Evolutionary conservation across 192 early-diverging fungal genomes (phyloP), one percentile per base, ranked within the genome.

Genomic region (Coemansia sp.): DNA sequence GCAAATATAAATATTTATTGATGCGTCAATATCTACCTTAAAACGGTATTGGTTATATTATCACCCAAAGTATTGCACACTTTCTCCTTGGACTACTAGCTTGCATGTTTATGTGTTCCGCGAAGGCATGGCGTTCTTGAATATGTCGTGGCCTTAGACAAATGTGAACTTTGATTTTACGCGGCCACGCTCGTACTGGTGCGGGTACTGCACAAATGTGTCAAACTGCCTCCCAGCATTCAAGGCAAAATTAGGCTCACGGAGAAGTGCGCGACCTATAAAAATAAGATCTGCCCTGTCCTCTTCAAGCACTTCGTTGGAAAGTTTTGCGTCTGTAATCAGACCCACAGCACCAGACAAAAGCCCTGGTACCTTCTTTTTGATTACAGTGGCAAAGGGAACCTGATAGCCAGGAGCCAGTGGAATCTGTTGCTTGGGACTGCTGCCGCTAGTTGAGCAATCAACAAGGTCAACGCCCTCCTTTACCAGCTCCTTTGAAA

Each of bases 401-500:
- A 94, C 92, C 59, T 88, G 90, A 80, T 87, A 90, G 1, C 74
- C 75, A 5, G 71, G 78, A 1, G 31, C 64, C n/a, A 83, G 49
- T 2, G 71, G 50, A 50, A 88, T 86, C 49, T 75, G 60, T 52
- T 86, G 84, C 56, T 54, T 44, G 7, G 88, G 81, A 21, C 78
- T 80, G 64, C 82, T 88, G 14, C 91, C 95, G 41, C 90, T 91
- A 2, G 88, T 82, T 7, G 93, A 95, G 56, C 84, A 83, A 67
- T 97, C 92, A 28, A 97, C 60, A n/a, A 96, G 67, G 73, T 98
- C 95, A 0, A 97, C 88, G 28, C 94, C 94, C 14, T 84, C 75
- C 0, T 60, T 65, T 6, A 81, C 69, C 18, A 95, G 80, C 25
- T 73, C 58, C 9, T 72, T 69, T 22, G 86, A 67, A 24, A 94